These are phyloP conservation scores for Calycina marina DNA, from an alignment of 2,329 filamentous ascomycete species.

Conservation along the genomic window DNA sequence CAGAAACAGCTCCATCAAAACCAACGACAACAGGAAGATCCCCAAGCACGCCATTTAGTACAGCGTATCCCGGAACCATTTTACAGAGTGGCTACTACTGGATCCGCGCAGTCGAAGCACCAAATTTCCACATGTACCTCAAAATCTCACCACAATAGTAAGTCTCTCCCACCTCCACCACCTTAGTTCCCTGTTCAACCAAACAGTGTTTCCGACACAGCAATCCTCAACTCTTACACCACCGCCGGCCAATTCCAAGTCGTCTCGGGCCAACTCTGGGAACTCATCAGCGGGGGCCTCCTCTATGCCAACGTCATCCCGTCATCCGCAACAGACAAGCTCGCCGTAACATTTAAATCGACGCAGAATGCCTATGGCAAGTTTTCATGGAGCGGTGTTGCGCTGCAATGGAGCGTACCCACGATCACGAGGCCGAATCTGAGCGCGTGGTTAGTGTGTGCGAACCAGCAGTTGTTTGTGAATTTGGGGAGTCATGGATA, in stretches of 20 bases:
- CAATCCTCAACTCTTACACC: constrained; percentile 34
- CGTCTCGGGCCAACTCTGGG: constrained; percentile 35
- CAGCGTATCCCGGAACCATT: constrained; percentile 26
- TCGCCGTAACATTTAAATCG: constrained; percentile 35
- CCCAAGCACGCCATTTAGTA: constrained; percentile 10
- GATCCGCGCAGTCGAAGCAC: constrained; percentile 40
- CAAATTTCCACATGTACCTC: constrained; percentile 42
- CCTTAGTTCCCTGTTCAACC: no score
- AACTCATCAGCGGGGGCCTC: constrained; percentile 26
- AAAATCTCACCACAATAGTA: constrained; percentile 30
- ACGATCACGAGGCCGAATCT: constrained; percentile 37
- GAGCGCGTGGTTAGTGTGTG: constrained; percentile 44
- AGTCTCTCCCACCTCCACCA: no score
- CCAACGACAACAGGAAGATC: constrained; percentile 6
- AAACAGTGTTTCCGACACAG: constrained; percentile 28
- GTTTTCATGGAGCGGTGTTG: constrained; percentile 43
- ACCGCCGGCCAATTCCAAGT: constrained; percentile 45
- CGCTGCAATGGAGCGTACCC: constrained; percentile 36
- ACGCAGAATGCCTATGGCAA: constrained; percentile 38
- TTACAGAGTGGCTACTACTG: constrained; percentile 32
- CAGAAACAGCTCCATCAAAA: constrained; percentile 16
- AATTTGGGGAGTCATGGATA: constrained; percentile 45
- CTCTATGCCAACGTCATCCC: constrained; percentile 16
- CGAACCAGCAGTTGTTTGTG: constrained; percentile 35
- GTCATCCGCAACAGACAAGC: constrained; percentile 30